A percentile compares a stretch with the other conserved stretches of the same genome.
Conservation (phyloP, 768 basidiomycete genomes). For the Collybia sordida region DNA sequence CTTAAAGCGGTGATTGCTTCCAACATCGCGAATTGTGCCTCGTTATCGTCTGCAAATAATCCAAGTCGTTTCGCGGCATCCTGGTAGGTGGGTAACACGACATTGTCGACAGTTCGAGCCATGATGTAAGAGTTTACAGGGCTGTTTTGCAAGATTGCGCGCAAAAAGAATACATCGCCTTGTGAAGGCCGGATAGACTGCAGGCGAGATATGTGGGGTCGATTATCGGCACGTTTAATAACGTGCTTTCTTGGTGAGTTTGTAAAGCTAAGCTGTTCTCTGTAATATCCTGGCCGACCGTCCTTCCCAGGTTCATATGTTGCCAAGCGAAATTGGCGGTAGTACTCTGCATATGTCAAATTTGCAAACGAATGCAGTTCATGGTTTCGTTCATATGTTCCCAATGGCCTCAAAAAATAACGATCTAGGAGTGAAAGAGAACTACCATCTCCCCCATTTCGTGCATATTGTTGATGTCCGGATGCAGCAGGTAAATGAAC, state of each 20-base stretch:
- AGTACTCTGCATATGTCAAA: background rate
- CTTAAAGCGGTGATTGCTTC: constrained; percentile 30
- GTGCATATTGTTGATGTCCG: constrained; percentile 21
- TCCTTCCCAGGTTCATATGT: background rate
- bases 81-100: constrained; percentile 16
- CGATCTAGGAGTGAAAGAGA: constrained; percentile 15
- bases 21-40: constrained; percentile 24
- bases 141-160: constrained; percentile 20
- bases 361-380: background rate
- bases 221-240: constrained; percentile 1
- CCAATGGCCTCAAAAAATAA: constrained; percentile 16
- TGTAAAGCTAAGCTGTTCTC: background rate
- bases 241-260: constrained; percentile 9
- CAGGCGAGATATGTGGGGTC: constrained; percentile 24
- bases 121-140: constrained; percentile 13
- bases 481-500: constrained; percentile 28
- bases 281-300: background rate
- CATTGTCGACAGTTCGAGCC: constrained; percentile 17
- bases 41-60: constrained; percentile 13
- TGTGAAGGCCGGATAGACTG: constrained; percentile 19
- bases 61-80: constrained; percentile 14
- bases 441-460: constrained; percentile 4
- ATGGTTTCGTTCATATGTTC: too few species aligned
- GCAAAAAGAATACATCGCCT: constrained; percentile 35
- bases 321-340: background rate